Evolutionary conservation across 352 stramenopile species (phyloP).

Genomic region (Phytophthora constricta): DNA sequence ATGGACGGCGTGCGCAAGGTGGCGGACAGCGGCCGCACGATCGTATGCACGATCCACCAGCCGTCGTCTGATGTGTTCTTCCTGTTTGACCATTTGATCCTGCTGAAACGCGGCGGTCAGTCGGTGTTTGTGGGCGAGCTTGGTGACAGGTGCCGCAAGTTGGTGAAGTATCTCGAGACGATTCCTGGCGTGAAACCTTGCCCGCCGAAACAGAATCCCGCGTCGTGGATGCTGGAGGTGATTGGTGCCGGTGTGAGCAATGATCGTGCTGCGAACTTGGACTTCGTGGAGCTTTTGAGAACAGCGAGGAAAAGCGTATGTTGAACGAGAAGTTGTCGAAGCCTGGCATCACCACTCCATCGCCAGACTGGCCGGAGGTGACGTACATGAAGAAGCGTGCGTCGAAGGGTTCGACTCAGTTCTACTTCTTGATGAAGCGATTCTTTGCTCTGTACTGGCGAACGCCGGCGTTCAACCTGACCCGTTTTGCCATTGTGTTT

Average conservation of each 20-base stretch:
- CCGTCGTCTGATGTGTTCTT: constrained; percentile 80
- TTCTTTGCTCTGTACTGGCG: constrained; percentile 24
- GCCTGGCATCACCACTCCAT: constrained; percentile 8
- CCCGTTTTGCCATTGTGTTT: constrained; percentile 7
- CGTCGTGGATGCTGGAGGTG: neutral
- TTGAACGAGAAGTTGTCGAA: constrained; percentile 10
- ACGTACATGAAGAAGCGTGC: constrained; percentile 29
- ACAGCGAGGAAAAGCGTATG: constrained; percentile 16
- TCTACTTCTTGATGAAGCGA: constrained; percentile 45
- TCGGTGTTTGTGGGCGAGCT: constrained; percentile 39
- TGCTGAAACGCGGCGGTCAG: constrained; percentile 52
- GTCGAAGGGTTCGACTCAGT: constrained; percentile 10
- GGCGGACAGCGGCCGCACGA: constrained; percentile 57
- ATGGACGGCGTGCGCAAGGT: constrained; percentile 84
- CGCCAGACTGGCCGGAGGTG: constrained; percentile 8
- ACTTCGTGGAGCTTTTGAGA: constrained; percentile 30
- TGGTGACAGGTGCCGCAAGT: neutral
- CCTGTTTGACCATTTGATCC: constrained; percentile 74
- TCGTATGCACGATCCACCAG: constrained; percentile 92
- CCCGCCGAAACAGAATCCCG: neutral
- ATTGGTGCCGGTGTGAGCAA: constrained; percentile 51
- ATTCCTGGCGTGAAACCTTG: neutral
- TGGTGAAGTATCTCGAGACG: neutral
- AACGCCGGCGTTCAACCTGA: constrained; percentile 71
- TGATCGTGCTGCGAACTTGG: constrained; percentile 55